Evolutionary conservation across 164 flowering plant species (phyloP).

Genomic region (Liriodendron chinense): DNA sequence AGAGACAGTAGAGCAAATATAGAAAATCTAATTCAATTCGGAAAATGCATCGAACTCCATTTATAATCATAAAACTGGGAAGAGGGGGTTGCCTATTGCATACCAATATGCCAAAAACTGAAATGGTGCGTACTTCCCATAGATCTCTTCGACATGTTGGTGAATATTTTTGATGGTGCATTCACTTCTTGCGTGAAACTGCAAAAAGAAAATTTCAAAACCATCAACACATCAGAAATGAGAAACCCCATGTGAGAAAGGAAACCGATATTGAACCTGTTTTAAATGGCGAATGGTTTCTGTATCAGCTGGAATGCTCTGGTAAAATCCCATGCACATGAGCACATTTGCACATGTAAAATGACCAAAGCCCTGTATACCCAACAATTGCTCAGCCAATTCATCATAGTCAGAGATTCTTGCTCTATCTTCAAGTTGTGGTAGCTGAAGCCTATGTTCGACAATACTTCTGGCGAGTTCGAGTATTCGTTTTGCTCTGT

Average conservation of each 20-base stretch:
- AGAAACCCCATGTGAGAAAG: neutral
- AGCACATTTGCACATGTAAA: constrained; percentile 58
- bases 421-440: constrained; percentile 28
- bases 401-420: constrained; percentile 26
- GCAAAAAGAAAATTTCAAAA: constrained; percentile 7
- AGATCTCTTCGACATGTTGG: constrained; percentile 35
- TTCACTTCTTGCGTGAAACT: constrained; percentile 45
- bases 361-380: constrained; percentile 55
- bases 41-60: neutral
- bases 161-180: constrained; percentile 32
- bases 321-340: constrained; percentile 66
- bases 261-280: constrained; percentile 29
- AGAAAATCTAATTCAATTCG: neutral
- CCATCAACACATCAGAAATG: neutral
- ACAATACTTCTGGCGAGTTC: constrained; percentile 40
- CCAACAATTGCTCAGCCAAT: constrained; percentile 31
- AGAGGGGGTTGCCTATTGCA: neutral
- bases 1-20: neutral
- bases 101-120: constrained; percentile 68
- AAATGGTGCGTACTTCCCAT: constrained; percentile 50
- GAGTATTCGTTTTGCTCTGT: constrained; percentile 50
- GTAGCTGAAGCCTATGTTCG: constrained; percentile 34
- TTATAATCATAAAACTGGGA: neutral
- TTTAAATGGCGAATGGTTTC: constrained; percentile 65
- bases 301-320: constrained; percentile 50